These are phyloP conservation scores for Phycomyces nitens DNA, from an alignment of 192 early-diverging fungal genomes.

Conservation along the genomic window DNA sequence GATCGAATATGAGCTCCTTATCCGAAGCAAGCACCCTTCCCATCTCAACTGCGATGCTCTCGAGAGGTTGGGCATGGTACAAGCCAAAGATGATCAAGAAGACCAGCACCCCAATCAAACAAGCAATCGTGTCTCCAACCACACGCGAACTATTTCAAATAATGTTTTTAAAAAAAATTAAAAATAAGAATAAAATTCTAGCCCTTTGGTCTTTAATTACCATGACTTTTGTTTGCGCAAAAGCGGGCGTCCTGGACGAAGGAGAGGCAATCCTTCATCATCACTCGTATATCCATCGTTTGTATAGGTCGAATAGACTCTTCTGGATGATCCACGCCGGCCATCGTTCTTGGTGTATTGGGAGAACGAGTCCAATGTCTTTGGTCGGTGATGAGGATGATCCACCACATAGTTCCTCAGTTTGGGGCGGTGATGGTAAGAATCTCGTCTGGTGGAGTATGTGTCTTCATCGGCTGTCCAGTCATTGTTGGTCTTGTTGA, in stretches of 20 bases:
- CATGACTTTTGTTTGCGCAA: constrained; percentile 11
- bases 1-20: constrained; percentile 65
- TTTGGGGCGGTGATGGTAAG: constrained; percentile 5
- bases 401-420: constrained; percentile 13
- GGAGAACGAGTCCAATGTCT: not conserved
- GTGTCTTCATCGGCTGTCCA: not conserved
- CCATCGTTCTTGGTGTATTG: not conserved
- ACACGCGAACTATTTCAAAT: not conserved
- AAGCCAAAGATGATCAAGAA: constrained; percentile 10
- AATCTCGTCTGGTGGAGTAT: not conserved
- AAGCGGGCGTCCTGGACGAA: not conserved
- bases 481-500: not conserved
- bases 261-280: constrained; percentile 26
- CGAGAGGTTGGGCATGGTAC: constrained; percentile 18
- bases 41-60: constrained; percentile 36
- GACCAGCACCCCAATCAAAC: not conserved
- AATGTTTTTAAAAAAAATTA: not conserved
- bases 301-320: not conserved
- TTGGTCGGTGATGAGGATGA: constrained; percentile 2
- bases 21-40: constrained; percentile 61
- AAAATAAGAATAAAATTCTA: not conserved
- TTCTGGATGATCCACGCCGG: not conserved
- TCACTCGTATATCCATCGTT: constrained; percentile 34
- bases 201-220: constrained; percentile 4
- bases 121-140: too few species aligned